phyloP scores from a whole-genome alignment of 108 stramenopile genomes.

The Fistulifera pelliculosa region DNA sequence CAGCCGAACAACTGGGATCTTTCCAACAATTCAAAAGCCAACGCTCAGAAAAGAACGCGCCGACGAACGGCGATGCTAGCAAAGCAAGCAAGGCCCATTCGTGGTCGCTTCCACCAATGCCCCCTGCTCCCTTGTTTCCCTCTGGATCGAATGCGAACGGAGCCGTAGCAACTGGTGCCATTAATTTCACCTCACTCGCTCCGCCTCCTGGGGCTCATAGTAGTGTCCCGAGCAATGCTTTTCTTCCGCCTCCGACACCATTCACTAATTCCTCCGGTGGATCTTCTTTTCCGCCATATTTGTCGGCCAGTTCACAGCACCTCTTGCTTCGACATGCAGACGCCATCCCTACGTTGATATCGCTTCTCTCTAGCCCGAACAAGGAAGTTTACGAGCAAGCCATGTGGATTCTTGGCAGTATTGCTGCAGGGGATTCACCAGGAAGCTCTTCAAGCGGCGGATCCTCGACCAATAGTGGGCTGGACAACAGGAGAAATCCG shows the following conservation, averaged over 20 bases:
- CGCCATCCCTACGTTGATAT: conserved; percentile 77
- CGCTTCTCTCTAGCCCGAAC: conserved; percentile 53
- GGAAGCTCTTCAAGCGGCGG: conserved; percentile 10
- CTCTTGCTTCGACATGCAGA: conserved; percentile 74
- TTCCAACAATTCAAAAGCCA: conserved; percentile 15
- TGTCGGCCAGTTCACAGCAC: conserved; percentile 63
- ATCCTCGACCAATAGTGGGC: conserved; percentile 8
- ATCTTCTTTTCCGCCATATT: conserved; percentile 38
- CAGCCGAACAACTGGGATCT: background rate
- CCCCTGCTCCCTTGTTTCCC: background rate
- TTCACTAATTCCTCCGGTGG: conserved; percentile 8
- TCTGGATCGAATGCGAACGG: background rate
- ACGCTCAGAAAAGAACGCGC: conserved; percentile 10
- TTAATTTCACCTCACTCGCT: conserved; percentile 41
- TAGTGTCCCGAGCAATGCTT: conserved; percentile 38
- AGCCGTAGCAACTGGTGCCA: conserved; percentile 26
- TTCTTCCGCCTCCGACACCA: conserved; percentile 53
- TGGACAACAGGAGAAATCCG: conserved; percentile 26
- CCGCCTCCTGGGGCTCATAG: conserved; percentile 41
- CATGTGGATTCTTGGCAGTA: conserved; percentile 79
- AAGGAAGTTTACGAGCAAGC: conserved; percentile 71
- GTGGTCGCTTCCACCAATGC: background rate
- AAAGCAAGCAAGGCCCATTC: background rate
- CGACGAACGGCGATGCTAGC: background rate
- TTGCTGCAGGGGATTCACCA: conserved; percentile 62